These are phyloP conservation scores for Smittium culicis DNA, from an alignment of 371 early-diverging fungal genomes.

Conservation along the genomic window DNA sequence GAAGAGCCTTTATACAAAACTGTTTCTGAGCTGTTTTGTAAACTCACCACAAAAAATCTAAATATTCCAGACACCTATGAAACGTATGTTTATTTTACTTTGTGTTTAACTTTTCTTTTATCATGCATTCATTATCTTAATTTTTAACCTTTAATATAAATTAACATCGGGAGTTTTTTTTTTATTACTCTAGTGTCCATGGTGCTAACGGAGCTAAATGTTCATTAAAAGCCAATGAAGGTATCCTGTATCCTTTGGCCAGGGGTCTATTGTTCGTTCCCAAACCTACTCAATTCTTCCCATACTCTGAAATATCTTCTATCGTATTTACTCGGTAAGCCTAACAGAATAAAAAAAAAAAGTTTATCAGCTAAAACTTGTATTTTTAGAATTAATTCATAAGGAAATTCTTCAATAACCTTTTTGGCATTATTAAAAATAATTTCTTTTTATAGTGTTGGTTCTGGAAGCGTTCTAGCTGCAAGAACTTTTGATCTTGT, in stretches of 20 bases:
- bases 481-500: conserved; percentile 87
- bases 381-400: neutral
- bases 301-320: conserved; percentile 66
- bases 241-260: conserved; percentile 88
- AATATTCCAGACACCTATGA: conserved; percentile 54
- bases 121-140: too few species aligned
- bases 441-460: conserved; percentile 10
- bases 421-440: neutral
- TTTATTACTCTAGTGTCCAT: conserved; percentile 38
- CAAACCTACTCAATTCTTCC: conserved; percentile 84
- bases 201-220: conserved; percentile 82
- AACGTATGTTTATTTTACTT: conserved; percentile 18
- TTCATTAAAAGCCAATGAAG: conserved; percentile 96
- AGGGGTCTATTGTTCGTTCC: conserved; percentile 88
- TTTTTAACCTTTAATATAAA: too few species aligned
- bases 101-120: conserved; percentile 10
- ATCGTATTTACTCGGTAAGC: conserved; percentile 69
- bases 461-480: conserved; percentile 30
- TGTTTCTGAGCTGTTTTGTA: conserved; percentile 80
- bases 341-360: conserved; percentile 56
- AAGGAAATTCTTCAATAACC: neutral
- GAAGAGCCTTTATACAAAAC: conserved; percentile 80
- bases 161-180: too few species aligned
- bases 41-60: conserved; percentile 64
- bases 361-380: neutral